A percentile compares a stretch with the other conserved stretches of the same genome.
These are phyloP conservation scores for Monosporozyma servazzii DNA, from an alignment of 805 yeast species.

Conservation along the genomic window DNA sequence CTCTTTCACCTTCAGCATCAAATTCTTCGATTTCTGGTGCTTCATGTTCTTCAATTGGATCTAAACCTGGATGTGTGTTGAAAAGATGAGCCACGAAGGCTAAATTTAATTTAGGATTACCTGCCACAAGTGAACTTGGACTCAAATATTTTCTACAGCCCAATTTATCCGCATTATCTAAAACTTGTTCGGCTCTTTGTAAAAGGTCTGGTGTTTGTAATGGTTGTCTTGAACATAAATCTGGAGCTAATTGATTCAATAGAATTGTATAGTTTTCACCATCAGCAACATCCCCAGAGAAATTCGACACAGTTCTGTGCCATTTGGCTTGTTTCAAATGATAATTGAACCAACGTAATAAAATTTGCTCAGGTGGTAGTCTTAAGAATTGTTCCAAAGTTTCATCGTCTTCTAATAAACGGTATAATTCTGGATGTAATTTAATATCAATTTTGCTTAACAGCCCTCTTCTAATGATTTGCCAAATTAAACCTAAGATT, in stretches of 20 bases:
- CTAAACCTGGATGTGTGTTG: slow-evolving; percentile 94
- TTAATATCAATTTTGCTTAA: slow-evolving; percentile 92
- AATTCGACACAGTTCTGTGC: slow-evolving; percentile 76
- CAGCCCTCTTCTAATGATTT: slow-evolving; percentile 91
- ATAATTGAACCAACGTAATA: slow-evolving; percentile 94
- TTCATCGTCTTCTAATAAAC: slow-evolving; percentile 91
- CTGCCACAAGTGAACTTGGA: slow-evolving; percentile 85
- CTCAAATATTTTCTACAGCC: slow-evolving; percentile 92
- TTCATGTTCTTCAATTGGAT: slow-evolving; percentile 86
- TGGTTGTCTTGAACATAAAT: slow-evolving; percentile 72
- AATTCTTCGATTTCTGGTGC: slow-evolving; percentile 93
- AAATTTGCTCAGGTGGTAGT: slow-evolving; percentile 93
- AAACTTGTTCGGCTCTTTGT: slow-evolving; percentile 78
- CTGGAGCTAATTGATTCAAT: slow-evolving; percentile 81
- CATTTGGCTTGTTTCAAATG: slow-evolving; percentile 91
- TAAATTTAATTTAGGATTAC: slow-evolving; percentile 91
- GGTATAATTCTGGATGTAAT: slow-evolving; percentile 90
- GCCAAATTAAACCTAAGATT: slow-evolving; percentile 91
- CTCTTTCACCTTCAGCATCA: slow-evolving; percentile 99
- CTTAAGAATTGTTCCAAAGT: slow-evolving; percentile 94
- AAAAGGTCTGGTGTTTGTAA: slow-evolving; percentile 66
- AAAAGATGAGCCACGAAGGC: slow-evolving; percentile 96
- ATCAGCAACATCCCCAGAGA: slow-evolving; percentile 80
- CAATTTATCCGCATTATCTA: slow-evolving; percentile 79
- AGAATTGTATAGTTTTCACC: slow-evolving; percentile 92